Evolutionary conservation across 495 filamentous ascomycete genomes (phyloP), one percentile per base, ranked within the genome.

Genomic region (Lindgomyces ingoldianus): DNA sequence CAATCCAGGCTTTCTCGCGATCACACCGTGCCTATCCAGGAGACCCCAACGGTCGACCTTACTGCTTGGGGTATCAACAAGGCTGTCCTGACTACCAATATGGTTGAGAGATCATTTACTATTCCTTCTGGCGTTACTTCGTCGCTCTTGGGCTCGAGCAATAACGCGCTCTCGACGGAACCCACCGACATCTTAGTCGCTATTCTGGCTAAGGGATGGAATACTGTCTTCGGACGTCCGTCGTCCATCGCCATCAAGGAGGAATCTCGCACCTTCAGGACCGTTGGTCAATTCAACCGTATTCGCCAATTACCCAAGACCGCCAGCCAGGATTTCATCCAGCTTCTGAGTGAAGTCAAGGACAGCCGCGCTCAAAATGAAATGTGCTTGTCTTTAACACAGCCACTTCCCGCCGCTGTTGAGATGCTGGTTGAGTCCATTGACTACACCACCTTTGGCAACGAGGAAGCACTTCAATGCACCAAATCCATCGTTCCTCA

Each of bases 71-170:
- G 41, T 36, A 44, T 57, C 39, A 47, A 26, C 2, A 10, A 33
- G 30, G 18, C 14, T 1, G 6, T 30, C 1, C 14, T 56, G 18
- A 56, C 4, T 24, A 6, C 60, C 16, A 53, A 52, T 16, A 47
- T 39, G n/a, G 49, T 57, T 33, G 60, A 63, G 42, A 63, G 41
- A 12, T 56, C 44, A 39, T 65, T 45, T 78, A 79, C 57, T 64
- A 50, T 48, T 39, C 68, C 12, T 75, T 75, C n/a, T 74, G 80
- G 3, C 48, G 47, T 42, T 73, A 79, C 62, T 57, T 83, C 12
- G 68, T 80, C 6, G 76, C 50, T 63, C 21, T 21, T 63, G 50
- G 52, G 60, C 19, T 22, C 41, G n/a, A 63, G 60, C 41, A 63
- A 63, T 24, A 48, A 56, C 22, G 60, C 60, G 1, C 60, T 63